Base-by-base conservation (phyloP, 495 filamentous ascomycete species). In the Xanthoparmelia taractica region DNA sequence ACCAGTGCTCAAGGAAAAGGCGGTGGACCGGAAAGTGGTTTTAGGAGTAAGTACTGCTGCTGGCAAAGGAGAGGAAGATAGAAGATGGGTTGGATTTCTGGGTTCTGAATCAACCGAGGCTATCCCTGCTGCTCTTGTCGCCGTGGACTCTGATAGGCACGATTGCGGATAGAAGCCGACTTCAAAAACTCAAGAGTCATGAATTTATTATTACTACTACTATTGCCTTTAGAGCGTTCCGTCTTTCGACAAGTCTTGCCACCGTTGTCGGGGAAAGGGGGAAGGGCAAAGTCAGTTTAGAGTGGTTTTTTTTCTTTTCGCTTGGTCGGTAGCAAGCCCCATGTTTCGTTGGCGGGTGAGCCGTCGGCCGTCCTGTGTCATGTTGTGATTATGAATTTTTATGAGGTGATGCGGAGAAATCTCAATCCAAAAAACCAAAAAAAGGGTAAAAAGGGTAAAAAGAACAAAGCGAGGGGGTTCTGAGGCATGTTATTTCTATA, bases 211-310 rank as follows among this genome's bases (percentile, higher is more conserved):
- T 4, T 36, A 10, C 4, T 10, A 36, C 4, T 36, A 10, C 10
- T 5, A 5, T 36, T 36, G 34, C 34, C 34, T 36, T 36, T 36
- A 36, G 1, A 23, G 23, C 45, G 23, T 50, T 12, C 25, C 27
- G 11, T 11, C 11, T 20, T n/a, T 31, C 15, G 5, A 52, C 29
- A 31, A 54, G 29, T 25, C 50, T 54, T 54, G 50, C 27, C 50
- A 54, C 50, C 50, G 50, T 31, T 54, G 3, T 54, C 50, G 50
- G 50, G 50, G 50, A 54, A 54, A 12, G 50, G 50, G n/a, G 50
- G 20, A 27, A 33, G 50, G 3, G 50, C 27, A 36, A 54, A 33
- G 50, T 33, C 29, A 18, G 50, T 54, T 54, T 54, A 20, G 29
- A 29, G 25, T 29, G 18, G 48, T 31, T 7, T 50, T 31, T 33